Evolutionary conservation across 2,329 filamentous ascomycete species (phyloP), one percentile per base, ranked within the genome.

Genomic region (Beauveria australis): DNA sequence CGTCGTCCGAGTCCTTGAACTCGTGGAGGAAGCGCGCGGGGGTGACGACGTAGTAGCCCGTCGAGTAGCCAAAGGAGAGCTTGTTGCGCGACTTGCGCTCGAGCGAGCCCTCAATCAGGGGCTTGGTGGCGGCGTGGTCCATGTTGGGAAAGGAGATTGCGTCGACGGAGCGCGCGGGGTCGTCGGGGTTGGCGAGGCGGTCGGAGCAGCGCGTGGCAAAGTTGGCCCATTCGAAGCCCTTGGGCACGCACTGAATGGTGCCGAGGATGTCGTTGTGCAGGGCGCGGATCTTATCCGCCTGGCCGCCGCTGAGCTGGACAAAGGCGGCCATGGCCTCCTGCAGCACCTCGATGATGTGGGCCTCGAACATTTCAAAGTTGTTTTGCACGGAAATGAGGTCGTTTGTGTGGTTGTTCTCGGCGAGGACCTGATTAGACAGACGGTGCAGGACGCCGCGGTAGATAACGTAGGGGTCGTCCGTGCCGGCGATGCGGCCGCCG

Each of bases 341-440:
- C 57, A 97, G 76, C 9, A 90, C 89, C 70, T 89, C 81, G 59
- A 99, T 76, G 60, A 97, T 79, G 72, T 97, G 92, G 0, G 86
- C 81, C 75, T 99, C 94, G 67, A 97, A 99, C 43, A 86, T 81
- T 61, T 88, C 80, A 72, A 97, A 96, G 72, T 91, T 91, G 76
- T 89, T 87, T 76, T 99, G 94, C n/a, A 97, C 89, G 10, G 88
- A 83, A 64, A 99, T 82, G 61, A 97, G 82, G 71, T 99, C 94
- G 71, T 96, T 91, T 65, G 88, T 86, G 76, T 95, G 93, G 79
- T 92, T 95, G 81, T 99, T 99, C 79, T 99, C 94, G 71, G 96
- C 91, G 52, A 91, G 79, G 41, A 97, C 84, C 78, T 99, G 94
- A 78, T 89, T 93, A 81, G 91, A 87, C 60, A 99, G 80, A 48